These are phyloP conservation scores for Spergularia bocconei DNA, from an alignment of 148 eudicot genomes.

Conservation along the genomic window DNA sequence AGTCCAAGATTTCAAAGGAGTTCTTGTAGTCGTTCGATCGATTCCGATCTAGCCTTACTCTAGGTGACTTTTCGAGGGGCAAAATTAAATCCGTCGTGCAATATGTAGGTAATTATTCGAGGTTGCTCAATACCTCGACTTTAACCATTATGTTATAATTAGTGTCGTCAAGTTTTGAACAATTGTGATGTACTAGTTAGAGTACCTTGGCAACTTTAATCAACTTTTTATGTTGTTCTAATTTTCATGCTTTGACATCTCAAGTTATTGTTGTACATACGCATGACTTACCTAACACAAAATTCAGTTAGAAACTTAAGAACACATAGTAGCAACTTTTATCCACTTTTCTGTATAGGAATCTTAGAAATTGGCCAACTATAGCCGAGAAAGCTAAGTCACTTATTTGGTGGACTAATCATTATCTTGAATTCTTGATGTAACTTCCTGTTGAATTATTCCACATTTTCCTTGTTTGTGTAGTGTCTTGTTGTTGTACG, in stretches of 20 bases:
- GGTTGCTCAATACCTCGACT: no score
- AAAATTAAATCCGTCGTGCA: no score
- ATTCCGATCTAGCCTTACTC: no score
- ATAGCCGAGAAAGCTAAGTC: background rate
- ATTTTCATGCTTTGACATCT: no score
- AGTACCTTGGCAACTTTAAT: no score
- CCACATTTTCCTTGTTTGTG: conserved; percentile 8
- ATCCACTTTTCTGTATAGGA: background rate
- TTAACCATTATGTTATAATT: no score
- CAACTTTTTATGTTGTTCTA: no score
- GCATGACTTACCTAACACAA: background rate
- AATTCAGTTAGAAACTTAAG: no score
- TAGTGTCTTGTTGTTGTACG: conserved; percentile 15
- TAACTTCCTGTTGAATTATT: conserved; percentile 11
- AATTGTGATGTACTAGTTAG: no score
- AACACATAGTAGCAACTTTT: background rate
- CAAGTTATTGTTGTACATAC: background rate
- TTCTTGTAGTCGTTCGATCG: background rate
- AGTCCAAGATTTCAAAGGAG: background rate
- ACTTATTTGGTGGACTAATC: conserved; percentile 7
- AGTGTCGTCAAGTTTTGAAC: no score
- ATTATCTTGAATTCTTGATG: conserved; percentile 11
- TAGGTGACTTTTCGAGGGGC: no score
- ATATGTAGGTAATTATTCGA: no score
- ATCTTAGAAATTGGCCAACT: background rate